A percentile compares a stretch with the other conserved stretches of the same genome.
Evolutionary conservation across 768 basidiomycete genomes (phyloP).

Genomic region (Phanerochaete carnosa): DNA sequence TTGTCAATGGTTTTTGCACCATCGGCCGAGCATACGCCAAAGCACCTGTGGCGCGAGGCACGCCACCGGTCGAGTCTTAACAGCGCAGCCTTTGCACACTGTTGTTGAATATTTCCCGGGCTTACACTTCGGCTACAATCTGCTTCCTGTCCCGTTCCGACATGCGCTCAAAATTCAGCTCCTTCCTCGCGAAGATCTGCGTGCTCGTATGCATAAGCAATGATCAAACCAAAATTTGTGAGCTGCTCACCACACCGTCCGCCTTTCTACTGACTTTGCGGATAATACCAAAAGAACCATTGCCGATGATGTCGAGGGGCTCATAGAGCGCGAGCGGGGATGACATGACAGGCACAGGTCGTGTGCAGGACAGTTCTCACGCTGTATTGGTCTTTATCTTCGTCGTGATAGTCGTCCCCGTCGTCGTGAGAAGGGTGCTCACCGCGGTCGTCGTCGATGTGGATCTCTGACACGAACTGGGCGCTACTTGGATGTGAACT

Average conservation of each 20-base stretch:
- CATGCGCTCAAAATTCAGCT: slow-evolving; percentile 98
- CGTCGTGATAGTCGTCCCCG: neutral
- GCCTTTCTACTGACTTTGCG: slow-evolving; percentile 85
- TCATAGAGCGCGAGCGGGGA: slow-evolving; percentile 75
- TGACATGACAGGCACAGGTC: slow-evolving; percentile 15
- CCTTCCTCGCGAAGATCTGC: slow-evolving; percentile 86
- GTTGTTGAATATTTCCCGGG: no score
- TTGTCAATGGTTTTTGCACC: no score
- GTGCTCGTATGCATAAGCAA: neutral
- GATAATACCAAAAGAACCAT: slow-evolving; percentile 97
- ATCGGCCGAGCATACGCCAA: no score
- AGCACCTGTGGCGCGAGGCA: no score
- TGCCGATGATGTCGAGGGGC: slow-evolving; percentile 88
- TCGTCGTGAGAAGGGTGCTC: neutral
- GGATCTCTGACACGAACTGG: no score
- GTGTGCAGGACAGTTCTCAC: neutral
- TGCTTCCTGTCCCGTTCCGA: slow-evolving; percentile 93
- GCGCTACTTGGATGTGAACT: neutral
- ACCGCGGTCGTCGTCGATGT: neutral
- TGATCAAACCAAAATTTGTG: neutral
- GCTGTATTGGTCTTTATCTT: neutral
- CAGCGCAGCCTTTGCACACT: no score
- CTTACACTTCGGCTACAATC: slow-evolving; percentile 98
- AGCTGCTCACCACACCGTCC: slow-evolving; percentile 70
- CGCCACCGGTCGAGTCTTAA: no score